Conservation (phyloP, 176 grass and related monocot genomes). For the Oryza punctata region DNA sequence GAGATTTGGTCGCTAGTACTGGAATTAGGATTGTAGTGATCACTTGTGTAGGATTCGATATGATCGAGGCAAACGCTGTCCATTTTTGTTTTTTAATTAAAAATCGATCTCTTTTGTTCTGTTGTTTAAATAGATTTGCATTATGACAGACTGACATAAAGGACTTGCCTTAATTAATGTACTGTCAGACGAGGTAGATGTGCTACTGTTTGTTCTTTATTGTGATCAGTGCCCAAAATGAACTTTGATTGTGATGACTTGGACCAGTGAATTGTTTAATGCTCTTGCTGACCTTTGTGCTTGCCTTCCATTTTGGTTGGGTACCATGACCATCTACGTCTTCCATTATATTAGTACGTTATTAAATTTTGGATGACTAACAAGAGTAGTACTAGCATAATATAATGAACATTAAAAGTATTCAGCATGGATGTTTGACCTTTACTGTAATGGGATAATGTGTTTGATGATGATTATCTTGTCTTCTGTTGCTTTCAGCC, state of each 20-base stretch:
- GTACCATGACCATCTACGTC: too few species aligned
- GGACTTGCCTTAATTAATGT: neutral
- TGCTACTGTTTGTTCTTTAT: neutral
- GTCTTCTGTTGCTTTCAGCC: constrained; percentile 9
- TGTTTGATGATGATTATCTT: neutral
- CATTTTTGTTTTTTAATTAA: neutral
- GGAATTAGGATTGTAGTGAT: neutral
- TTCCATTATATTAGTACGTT: too few species aligned
- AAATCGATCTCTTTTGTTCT: neutral
- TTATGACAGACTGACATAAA: neutral
- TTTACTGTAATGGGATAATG: neutral
- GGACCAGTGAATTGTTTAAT: neutral
- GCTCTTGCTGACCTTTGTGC: neutral
- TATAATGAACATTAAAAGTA: neutral
- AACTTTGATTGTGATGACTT: neutral
- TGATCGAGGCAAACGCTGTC: neutral
- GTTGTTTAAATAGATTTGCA: neutral
- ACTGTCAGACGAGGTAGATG: neutral
- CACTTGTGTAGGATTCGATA: neutral
- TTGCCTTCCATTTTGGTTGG: neutral
- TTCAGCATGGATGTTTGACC: constrained; percentile 3
- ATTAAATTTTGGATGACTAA: too few species aligned
- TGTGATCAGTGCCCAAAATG: neutral
- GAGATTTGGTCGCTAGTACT: neutral
- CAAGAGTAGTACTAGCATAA: too few species aligned